Evolutionary conservation across 2,329 filamentous ascomycete genomes (phyloP).

Genomic region (Kalaharituber pfeilii): DNA sequence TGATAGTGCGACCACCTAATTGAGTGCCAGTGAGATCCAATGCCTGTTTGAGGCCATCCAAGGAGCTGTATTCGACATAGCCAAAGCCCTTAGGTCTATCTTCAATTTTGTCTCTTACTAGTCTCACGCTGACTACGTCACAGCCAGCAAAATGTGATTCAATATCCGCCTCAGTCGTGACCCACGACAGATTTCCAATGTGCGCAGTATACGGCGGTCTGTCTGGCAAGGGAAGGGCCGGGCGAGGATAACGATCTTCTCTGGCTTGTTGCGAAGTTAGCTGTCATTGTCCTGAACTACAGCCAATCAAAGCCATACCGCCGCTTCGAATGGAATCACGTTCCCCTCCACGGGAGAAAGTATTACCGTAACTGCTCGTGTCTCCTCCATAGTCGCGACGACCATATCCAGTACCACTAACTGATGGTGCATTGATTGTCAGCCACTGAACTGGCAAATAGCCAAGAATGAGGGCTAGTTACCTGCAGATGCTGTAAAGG

Average conservation of each 20-base stretch:
- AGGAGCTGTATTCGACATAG: conserved; percentile 79
- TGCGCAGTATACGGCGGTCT: conserved; percentile 93
- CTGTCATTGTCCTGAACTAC: background rate
- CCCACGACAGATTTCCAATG: conserved; percentile 90
- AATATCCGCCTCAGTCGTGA: conserved; percentile 69
- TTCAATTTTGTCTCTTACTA: conserved; percentile 91
- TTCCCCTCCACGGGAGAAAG: background rate
- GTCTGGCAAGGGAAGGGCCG: conserved; percentile 69
- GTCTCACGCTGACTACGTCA: conserved; percentile 74
- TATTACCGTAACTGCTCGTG: conserved; percentile 8
- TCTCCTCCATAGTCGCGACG: conserved; percentile 11
- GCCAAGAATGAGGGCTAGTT: no score
- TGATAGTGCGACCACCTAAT: conserved; percentile 77
- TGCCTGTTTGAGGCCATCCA: conserved; percentile 84
- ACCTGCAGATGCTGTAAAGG: conserved; percentile 2
- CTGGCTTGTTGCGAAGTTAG: conserved; percentile 6
- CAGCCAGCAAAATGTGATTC: conserved; percentile 72
- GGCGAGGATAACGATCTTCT: conserved; percentile 41
- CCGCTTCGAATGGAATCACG: background rate
- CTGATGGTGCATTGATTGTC: no score
- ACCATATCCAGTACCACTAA: conserved; percentile 8
- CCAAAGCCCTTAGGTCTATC: conserved; percentile 94
- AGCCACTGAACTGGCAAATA: no score
- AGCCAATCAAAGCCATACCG: background rate
- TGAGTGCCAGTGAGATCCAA: conserved; percentile 62